Conservation (phyloP, 331 rosid species). For the Malus hybrid region DNA sequence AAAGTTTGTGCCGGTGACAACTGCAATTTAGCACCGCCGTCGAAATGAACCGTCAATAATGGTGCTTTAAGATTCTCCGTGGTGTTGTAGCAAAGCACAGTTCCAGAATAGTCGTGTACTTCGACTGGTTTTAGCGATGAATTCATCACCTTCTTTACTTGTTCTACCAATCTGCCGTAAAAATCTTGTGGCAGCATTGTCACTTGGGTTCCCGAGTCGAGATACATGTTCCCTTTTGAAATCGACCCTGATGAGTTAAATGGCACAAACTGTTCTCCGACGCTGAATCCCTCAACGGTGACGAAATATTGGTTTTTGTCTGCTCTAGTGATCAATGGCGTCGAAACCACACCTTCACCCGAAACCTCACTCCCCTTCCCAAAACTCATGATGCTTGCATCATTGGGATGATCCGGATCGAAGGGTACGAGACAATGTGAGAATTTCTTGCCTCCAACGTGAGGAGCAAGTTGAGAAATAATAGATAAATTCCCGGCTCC, state of each 20-base stretch:
- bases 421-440: conserved; percentile 17
- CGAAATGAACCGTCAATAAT: conserved; percentile 38
- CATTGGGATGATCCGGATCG: conserved; percentile 20
- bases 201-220: conserved; percentile 58
- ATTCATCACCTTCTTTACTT: conserved; percentile 22
- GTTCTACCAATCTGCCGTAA: conserved; percentile 25
- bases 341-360: conserved; percentile 42
- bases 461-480: conserved; percentile 6
- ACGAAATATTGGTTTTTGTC: conserved; percentile 22
- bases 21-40: conserved; percentile 31
- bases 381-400: neutral
- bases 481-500: neutral
- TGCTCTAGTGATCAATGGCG: conserved; percentile 28
- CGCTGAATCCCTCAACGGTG: conserved; percentile 45
- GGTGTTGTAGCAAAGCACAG: conserved; percentile 35
- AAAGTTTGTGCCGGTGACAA: conserved; percentile 34
- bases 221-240: conserved; percentile 29
- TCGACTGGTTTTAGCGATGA: conserved; percentile 18
- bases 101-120: conserved; percentile 27
- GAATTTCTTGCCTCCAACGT: conserved; percentile 6
- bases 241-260: conserved; percentile 19
- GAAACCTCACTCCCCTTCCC: conserved; percentile 46
- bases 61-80: conserved; percentile 29
- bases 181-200: conserved; percentile 41
- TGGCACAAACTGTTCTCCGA: conserved; percentile 35